Conservation (phyloP, 495 filamentous ascomycete genomes). For the Sporormia fimetaria region DNA sequence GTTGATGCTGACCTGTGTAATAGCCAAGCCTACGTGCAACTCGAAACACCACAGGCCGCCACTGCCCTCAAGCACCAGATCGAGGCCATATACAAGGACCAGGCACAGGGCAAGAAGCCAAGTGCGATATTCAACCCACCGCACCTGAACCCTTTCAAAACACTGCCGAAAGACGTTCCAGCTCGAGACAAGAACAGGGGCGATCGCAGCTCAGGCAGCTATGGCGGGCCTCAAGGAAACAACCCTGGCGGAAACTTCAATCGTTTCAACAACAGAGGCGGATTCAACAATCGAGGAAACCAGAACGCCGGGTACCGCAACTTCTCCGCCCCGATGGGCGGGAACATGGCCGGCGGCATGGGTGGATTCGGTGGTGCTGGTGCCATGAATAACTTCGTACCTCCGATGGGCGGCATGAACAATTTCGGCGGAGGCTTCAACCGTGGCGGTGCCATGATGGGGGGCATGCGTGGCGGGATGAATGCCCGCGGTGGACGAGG, state of each 20-base stretch:
- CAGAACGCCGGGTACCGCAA: conserved; percentile 34
- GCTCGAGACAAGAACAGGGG: conserved; percentile 55
- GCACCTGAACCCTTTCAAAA: conserved; percentile 75
- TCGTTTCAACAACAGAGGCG: conserved; percentile 30
- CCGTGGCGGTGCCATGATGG: conserved; percentile 44
- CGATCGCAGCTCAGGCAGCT: conserved; percentile 31
- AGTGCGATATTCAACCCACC: conserved; percentile 66
- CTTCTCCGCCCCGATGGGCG: conserved; percentile 33
- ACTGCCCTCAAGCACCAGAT: conserved; percentile 76
- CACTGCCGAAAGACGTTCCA: conserved; percentile 81
- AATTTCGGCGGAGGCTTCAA: conserved; percentile 40
- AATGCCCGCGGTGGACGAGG: conserved; percentile 25
- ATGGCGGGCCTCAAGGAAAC: conserved; percentile 33
- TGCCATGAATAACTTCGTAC: conserved; percentile 37
- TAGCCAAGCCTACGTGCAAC: conserved; percentile 85
- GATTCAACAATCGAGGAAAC: conserved; percentile 27
- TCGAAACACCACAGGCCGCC: conserved; percentile 72
- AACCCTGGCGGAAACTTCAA: conserved; percentile 30
- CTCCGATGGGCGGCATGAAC: conserved; percentile 47
- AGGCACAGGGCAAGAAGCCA: conserved; percentile 53
- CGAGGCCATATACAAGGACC: conserved; percentile 45
- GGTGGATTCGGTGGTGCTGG: conserved; percentile 7
- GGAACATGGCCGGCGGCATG: conserved; percentile 21
- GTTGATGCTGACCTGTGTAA: not conserved
- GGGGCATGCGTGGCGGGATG: conserved; percentile 27